Evolutionary conservation across 2,329 filamentous ascomycete species (phyloP), one percentile per base, ranked within the genome.

Genomic region (Lomentospora prolificans): DNA sequence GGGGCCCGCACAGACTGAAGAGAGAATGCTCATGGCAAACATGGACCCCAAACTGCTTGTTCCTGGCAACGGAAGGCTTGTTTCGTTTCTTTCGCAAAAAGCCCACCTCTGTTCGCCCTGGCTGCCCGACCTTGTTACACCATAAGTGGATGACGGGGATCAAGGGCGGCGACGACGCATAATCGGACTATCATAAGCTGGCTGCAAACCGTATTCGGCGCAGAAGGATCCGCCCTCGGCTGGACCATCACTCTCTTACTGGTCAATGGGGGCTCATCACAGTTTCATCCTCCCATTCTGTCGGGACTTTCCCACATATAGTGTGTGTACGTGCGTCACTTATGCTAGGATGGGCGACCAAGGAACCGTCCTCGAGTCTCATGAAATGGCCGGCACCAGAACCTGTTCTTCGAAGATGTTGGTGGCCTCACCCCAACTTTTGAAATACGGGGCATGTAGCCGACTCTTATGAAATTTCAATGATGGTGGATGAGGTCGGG

Each of bases 231-330:
- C 4, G 12, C 24, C 33, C 10, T 25, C 39, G 51, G 33, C 51
- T 53, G 51, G 28, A 41, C 4, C 28, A 7, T 12, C 10, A 24
- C 22, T 27, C 51, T 44, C 17, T 53, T 25, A 53, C 33, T 53
- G 51, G 51, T n/a, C 33, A 44, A 22, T 17, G 22, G 50, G n/a
- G 10, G 31, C 51, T 53, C 51, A 4, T 53, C 51, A 53, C 51
- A 53, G 44, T 48, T 48, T 44, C 51, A 27, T 25, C 51, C 25
- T 12, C 3, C 50, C 51, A 53, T 12, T 41, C 33, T 28, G 33
- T 44, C 33, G 51, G 51, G 14, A 25, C 51, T 17, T 36, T 41
- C 22, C n/a, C 51, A 44, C 31, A 19, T 44, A 27, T 48, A 22
- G 44, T 10, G 17, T 25, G 44, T 25, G 22, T 46, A 10, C 44